Percentiles rank a stretch among this genome's conserved stretches.
phyloP scores from a whole-genome alignment of 176 grass and related monocot species.

The Triticum monococcum region DNA sequence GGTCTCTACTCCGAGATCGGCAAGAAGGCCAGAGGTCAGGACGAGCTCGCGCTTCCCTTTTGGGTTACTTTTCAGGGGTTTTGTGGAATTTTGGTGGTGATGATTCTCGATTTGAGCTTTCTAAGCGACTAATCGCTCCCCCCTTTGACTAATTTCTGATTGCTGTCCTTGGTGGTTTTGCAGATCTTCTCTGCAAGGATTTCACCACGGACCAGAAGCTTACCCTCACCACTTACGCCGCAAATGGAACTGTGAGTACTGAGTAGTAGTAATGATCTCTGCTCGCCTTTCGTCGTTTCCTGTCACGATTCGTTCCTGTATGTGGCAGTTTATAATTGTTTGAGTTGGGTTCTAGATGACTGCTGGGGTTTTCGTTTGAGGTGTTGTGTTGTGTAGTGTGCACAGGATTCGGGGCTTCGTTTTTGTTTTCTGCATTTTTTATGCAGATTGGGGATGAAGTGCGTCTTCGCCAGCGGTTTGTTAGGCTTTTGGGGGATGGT shows the following conservation, averaged over 20 bases:
- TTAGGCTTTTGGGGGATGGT: background rate
- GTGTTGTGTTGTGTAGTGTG: background rate
- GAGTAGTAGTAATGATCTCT: constrained; percentile 38
- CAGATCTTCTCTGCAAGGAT: constrained; percentile 67
- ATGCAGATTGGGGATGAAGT: background rate
- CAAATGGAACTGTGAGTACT: constrained; percentile 66
- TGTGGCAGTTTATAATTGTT: background rate
- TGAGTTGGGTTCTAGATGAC: background rate
- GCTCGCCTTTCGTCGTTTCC: background rate
- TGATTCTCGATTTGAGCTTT: background rate
- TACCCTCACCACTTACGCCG: constrained; percentile 46
- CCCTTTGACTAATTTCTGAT: background rate
- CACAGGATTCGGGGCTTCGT: background rate
- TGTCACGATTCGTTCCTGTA: background rate
- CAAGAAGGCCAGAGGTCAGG: constrained; percentile 52
- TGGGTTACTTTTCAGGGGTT: background rate
- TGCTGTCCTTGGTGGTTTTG: background rate
- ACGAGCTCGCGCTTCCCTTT: background rate
- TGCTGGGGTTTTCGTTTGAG: no score
- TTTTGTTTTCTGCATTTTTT: background rate
- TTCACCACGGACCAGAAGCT: constrained; percentile 63
- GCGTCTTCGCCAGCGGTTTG: background rate
- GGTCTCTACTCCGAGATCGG: constrained; percentile 62
- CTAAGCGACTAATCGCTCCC: background rate
- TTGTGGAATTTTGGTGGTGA: background rate